A percentile compares a stretch with the other conserved stretches of the same genome.
Evolutionary conservation across 306 rosid genomes (phyloP).

Genomic region (Vigna unguiculata): DNA sequence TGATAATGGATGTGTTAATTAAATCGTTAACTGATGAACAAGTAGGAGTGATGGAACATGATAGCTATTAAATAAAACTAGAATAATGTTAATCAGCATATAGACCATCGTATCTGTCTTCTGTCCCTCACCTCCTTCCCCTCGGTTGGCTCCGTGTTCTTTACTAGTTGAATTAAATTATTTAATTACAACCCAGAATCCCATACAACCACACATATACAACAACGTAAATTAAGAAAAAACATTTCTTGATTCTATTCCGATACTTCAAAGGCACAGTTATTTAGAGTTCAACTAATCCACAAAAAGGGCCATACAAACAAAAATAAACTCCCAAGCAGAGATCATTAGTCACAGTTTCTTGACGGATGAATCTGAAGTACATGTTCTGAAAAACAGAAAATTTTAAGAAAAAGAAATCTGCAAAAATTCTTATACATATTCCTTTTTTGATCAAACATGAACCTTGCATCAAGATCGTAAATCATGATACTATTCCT

Average conservation of each 20-base stretch:
- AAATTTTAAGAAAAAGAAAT: constrained; percentile 16
- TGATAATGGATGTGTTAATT: constrained; percentile 40
- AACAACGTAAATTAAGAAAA: constrained; percentile 30
- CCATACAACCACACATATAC: constrained; percentile 31
- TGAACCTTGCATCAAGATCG: constrained; percentile 8
- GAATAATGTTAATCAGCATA: constrained; percentile 33
- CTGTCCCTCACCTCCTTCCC: neutral
- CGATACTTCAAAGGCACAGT: constrained; percentile 25
- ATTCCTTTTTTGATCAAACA: constrained; percentile 28
- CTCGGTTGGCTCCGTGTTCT: constrained; percentile 2
- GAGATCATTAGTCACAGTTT: constrained; percentile 9
- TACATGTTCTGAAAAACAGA: constrained; percentile 18
- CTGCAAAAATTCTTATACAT: neutral
- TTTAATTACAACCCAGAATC: constrained; percentile 27
- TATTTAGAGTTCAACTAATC: constrained; percentile 15
- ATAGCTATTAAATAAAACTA: constrained; percentile 35
- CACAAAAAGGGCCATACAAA: constrained; percentile 20
- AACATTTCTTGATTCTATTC: constrained; percentile 31
- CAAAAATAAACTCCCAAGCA: constrained; percentile 20
- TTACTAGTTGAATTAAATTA: constrained; percentile 30
- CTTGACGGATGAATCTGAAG: constrained; percentile 23
- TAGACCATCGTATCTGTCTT: constrained; percentile 7
- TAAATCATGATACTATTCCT: constrained; percentile 9
- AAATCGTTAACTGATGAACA: constrained; percentile 39
- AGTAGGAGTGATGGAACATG: constrained; percentile 25